These are phyloP conservation scores for Amanita phalloides DNA, from an alignment of 768 basidiomycete species.

Conservation along the genomic window DNA sequence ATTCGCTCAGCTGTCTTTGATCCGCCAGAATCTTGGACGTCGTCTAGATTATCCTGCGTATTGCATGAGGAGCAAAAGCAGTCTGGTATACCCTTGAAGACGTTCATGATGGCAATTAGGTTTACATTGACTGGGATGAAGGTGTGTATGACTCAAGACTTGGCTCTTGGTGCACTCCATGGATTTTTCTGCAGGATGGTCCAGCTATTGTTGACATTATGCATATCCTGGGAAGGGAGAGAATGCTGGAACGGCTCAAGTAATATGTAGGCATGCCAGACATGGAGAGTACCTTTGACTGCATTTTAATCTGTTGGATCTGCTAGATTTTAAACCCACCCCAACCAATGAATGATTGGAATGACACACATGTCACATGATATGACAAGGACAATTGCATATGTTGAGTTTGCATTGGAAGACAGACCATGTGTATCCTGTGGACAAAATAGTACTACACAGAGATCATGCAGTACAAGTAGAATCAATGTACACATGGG, in stretches of 20 bases:
- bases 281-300: no score
- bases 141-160: constrained; percentile 30
- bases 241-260: constrained; percentile 26
- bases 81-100: constrained; percentile 29
- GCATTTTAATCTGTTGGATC: no score
- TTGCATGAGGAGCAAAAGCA: constrained; percentile 34
- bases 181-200: constrained; percentile 27
- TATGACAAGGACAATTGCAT: no score
- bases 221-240: constrained; percentile 28
- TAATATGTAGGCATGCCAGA: not conserved
- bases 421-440: no score
- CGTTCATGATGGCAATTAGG: constrained; percentile 64
- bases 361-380: no score
- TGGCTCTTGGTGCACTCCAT: not conserved
- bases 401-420: no score
- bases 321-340: no score
- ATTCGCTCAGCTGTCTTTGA: constrained; percentile 24
- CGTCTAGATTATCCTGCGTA: constrained; percentile 13
- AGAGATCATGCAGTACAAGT: no score
- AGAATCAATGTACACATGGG: no score
- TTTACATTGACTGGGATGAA: constrained; percentile 78
- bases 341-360: no score
- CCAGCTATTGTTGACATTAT: constrained; percentile 36
- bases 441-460: no score
- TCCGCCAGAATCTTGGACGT: constrained; percentile 8